Percentiles rank a stretch among this genome's conserved stretches.
Conservation (phyloP, 2,329 filamentous ascomycete genomes). For the Ambrosiella beaveri region DNA sequence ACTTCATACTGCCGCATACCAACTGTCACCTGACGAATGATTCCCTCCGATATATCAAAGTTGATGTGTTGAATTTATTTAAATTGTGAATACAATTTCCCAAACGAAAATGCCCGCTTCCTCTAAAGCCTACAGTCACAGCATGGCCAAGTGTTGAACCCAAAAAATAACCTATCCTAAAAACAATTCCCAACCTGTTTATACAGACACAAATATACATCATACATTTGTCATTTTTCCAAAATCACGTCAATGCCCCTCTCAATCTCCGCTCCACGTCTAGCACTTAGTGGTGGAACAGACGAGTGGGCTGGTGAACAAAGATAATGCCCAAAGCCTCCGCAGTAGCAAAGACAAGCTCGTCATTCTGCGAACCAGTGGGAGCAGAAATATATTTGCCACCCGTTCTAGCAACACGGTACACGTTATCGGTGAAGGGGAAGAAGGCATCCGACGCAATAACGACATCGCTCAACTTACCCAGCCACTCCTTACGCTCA, state of each 20-base stretch:
- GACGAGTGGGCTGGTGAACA: conserved; percentile 80
- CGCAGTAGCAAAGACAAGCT: conserved; percentile 67
- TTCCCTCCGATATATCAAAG: not conserved
- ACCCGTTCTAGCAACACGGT: conserved; percentile 72
- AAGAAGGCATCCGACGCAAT: conserved; percentile 96
- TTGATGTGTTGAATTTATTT: not conserved
- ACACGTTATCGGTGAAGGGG: conserved; percentile 97
- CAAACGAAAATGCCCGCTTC: not conserved
- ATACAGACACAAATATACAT: not conserved
- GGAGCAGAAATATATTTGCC: conserved; percentile 94
- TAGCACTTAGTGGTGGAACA: conserved; percentile 72
- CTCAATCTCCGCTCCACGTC: not conserved
- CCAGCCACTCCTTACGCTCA: conserved; percentile 74
- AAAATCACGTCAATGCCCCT: not conserved
- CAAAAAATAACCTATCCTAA: conserved; percentile 1
- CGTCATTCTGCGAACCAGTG: conserved; percentile 73
- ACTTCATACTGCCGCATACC: not conserved
- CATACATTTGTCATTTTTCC: not conserved
- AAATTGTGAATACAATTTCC: not conserved
- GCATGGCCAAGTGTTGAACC: not conserved
- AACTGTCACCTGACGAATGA: not conserved
- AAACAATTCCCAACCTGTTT: not conserved
- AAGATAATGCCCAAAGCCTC: conserved; percentile 87
- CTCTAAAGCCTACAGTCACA: not conserved
- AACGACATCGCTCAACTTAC: conserved; percentile 64